phyloP scores from a whole-genome alignment of 306 rosid genomes.

The Datisca glomerata region DNA sequence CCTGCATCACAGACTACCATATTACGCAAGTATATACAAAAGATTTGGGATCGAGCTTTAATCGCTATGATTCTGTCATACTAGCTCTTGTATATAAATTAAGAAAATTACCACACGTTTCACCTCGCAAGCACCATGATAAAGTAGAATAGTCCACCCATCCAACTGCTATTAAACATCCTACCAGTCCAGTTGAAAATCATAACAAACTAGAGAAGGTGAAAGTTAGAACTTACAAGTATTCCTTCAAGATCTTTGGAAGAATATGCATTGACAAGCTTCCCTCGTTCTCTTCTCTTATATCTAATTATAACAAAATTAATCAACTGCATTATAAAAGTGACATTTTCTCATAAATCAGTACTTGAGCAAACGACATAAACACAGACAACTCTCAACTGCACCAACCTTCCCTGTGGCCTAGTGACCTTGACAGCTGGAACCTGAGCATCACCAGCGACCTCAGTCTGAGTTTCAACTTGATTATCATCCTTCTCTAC shows the following conservation, averaged over 20 bases:
- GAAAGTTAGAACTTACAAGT: slow-evolving; percentile 76
- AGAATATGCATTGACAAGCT: slow-evolving; percentile 78
- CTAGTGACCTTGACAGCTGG: slow-evolving; percentile 51
- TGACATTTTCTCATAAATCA: too few species aligned
- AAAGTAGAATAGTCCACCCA: too few species aligned
- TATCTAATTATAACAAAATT: slow-evolving; percentile 31
- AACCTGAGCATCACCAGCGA: slow-evolving; percentile 17
- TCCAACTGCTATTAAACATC: too few species aligned
- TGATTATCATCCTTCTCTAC: slow-evolving; percentile 14
- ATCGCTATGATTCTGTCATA: too few species aligned
- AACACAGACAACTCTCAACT: background rate
- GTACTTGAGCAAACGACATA: background rate
- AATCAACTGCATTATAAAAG: too few species aligned
- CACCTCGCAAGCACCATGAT: too few species aligned
- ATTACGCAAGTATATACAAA: too few species aligned
- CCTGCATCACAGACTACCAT: slow-evolving; percentile 35
- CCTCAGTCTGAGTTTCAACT: slow-evolving; percentile 30
- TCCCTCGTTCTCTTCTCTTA: slow-evolving; percentile 79
- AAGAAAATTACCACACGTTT: too few species aligned
- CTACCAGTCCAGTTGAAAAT: too few species aligned
- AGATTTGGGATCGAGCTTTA: too few species aligned
- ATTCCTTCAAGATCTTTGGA: slow-evolving; percentile 85
- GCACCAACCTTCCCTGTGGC: slow-evolving; percentile 83
- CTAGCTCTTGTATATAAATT: too few species aligned
- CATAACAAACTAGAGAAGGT: too few species aligned